Conservation (phyloP, 352 stramenopile species). For the Saprolegnia diclina region DNA sequence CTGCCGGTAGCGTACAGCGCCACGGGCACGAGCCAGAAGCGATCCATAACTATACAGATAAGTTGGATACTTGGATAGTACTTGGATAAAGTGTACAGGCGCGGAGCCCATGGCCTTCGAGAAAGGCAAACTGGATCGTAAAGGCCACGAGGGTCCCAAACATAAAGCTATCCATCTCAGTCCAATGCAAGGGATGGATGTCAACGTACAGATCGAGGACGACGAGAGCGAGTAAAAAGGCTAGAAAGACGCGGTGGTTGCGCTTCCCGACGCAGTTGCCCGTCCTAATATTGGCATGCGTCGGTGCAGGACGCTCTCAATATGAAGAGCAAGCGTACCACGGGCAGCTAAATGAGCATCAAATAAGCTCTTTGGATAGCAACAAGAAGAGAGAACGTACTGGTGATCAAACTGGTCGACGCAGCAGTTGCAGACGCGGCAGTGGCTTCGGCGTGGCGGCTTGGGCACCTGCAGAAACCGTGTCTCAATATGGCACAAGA, state of each 20-base stretch:
- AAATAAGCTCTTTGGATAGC: neutral
- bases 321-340: conserved; percentile 15
- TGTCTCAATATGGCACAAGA: neutral
- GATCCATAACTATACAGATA: conserved; percentile 4
- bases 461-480: conserved; percentile 16
- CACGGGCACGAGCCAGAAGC: conserved; percentile 6
- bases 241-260: conserved; percentile 22
- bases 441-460: conserved; percentile 21
- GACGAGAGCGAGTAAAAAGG: conserved; percentile 5
- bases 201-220: neutral
- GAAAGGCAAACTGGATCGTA: neutral
- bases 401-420: conserved; percentile 25
- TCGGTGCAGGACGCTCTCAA: neutral
- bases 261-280: conserved; percentile 24
- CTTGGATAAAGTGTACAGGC: neutral
- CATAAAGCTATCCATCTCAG: neutral
- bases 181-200: neutral
- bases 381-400: conserved; percentile 6
- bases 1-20: conserved; percentile 8
- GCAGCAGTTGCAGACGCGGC: conserved; percentile 21
- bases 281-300: neutral
- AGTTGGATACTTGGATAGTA: neutral
- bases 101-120: neutral
- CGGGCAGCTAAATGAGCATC: neutral
- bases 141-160: neutral